A percentile compares a stretch with the other conserved stretches of the same genome.
These are phyloP conservation scores for Gossypium bickii DNA, from an alignment of 345 rosid species.

Conservation along the genomic window DNA sequence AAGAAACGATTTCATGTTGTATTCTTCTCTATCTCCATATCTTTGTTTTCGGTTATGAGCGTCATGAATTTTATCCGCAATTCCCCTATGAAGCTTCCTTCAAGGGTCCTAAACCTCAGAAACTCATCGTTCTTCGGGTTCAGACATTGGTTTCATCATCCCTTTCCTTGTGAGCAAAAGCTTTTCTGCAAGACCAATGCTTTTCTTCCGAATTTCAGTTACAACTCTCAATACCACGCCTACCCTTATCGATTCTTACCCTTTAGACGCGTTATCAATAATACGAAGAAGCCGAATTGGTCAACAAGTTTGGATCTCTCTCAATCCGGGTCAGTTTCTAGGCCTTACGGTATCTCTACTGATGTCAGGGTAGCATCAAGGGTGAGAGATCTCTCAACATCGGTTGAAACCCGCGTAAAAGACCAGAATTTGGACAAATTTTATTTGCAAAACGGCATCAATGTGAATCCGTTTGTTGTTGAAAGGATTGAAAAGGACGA, in stretches of 20 bases:
- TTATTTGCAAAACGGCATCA: slow-evolving; percentile 50
- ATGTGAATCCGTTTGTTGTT: slow-evolving; percentile 54
- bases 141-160: not conserved
- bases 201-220: slow-evolving; percentile 15
- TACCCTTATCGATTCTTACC: slow-evolving; percentile 25
- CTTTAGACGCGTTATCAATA: slow-evolving; percentile 18
- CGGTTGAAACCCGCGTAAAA: slow-evolving; percentile 59
- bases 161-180: not conserved
- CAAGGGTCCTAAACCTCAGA: slow-evolving; percentile 27
- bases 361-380: slow-evolving; percentile 28
- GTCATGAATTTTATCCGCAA: slow-evolving; percentile 29
- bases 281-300: slow-evolving; percentile 21
- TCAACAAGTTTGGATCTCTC: slow-evolving; percentile 24
- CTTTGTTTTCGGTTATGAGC: slow-evolving; percentile 26
- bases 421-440: slow-evolving; percentile 59
- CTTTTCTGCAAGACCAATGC: not conserved
- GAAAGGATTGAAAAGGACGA: slow-evolving; percentile 65
- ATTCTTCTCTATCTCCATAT: not conserved
- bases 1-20: not conserved
- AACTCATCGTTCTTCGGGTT: slow-evolving; percentile 20
- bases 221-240: slow-evolving; percentile 19
- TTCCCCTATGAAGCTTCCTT: slow-evolving; percentile 39
- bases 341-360: slow-evolving; percentile 19
- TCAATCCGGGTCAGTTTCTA: slow-evolving; percentile 23
- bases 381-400: slow-evolving; percentile 44